These are phyloP conservation scores for Ilex asprella DNA, from an alignment of 257 asterid species.

Conservation along the genomic window DNA sequence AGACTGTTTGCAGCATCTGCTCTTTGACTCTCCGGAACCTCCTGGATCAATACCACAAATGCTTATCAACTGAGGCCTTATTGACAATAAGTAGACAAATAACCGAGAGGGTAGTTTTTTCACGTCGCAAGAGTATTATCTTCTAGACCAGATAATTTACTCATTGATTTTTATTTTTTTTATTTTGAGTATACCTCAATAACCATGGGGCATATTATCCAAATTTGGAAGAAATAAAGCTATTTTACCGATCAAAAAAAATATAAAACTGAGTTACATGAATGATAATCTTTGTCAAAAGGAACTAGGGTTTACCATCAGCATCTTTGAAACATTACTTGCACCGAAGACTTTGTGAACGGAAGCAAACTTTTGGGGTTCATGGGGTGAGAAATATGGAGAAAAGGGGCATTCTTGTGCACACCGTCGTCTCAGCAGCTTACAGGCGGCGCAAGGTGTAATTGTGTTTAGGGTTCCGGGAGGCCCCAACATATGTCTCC, in stretches of 20 bases:
- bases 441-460: conserved; percentile 93
- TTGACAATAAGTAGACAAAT: too few relatives aligned
- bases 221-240: too few relatives aligned
- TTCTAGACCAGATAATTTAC: too few relatives aligned
- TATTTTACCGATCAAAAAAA: too few relatives aligned
- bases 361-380: conserved; percentile 78
- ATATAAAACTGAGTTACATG: too few relatives aligned
- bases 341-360: conserved; percentile 93
- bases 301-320: conserved; percentile 43
- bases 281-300: neutral
- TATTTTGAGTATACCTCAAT: too few relatives aligned
- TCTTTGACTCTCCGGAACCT: conserved; percentile 71
- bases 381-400: conserved; percentile 81
- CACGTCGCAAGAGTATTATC: too few relatives aligned
- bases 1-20: conserved; percentile 79
- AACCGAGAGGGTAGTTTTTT: too few relatives aligned
- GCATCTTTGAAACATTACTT: conserved; percentile 91
- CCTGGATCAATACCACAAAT: conserved; percentile 26
- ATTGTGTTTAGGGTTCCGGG: conserved; percentile 48
- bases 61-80: neutral
- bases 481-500: conserved; percentile 30
- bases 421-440: conserved; percentile 77
- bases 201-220: too few relatives aligned
- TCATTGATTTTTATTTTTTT: too few relatives aligned
- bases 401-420: conserved; percentile 89